Percentiles rank a stretch among this genome's conserved stretches.
Evolutionary conservation across 768 basidiomycete species (phyloP).

Genomic region (Lentinula boryana): DNA sequence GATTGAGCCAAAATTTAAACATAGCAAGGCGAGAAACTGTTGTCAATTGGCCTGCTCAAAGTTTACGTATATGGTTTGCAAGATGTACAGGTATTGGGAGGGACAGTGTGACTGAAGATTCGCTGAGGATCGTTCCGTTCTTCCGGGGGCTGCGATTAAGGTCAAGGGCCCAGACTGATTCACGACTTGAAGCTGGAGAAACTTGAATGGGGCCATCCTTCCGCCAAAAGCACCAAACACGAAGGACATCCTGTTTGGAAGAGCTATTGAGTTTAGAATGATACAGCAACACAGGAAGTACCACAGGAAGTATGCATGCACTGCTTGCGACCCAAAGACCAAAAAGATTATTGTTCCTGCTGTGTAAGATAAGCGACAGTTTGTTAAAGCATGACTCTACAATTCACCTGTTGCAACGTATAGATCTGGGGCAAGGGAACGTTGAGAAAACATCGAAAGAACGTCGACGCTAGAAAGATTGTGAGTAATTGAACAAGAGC

Average conservation of each 20-base stretch:
- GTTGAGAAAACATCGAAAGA: constrained; percentile 18
- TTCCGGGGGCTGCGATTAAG: background rate
- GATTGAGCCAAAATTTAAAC: too few relatives aligned
- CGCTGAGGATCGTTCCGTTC: too few relatives aligned
- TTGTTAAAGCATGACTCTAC: background rate
- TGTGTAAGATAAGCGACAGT: constrained; percentile 7
- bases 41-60: too few relatives aligned
- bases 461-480: constrained; percentile 19
- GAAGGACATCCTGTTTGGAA: constrained; percentile 22
- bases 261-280: background rate
- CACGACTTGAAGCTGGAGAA: background rate
- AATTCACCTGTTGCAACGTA: constrained; percentile 27
- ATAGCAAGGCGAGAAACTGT: too few relatives aligned
- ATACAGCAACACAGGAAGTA: background rate
- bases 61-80: background rate
- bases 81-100: background rate
- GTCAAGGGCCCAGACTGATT: background rate
- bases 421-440: constrained; percentile 20
- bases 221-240: constrained; percentile 28
- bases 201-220: background rate
- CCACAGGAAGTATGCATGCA: constrained; percentile 9
- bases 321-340: constrained; percentile 30
- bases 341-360: constrained; percentile 30
- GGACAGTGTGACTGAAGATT: background rate
- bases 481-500: background rate